These are phyloP conservation scores for Ceriops decandra DNA, from an alignment of 345 rosid species.

Conservation along the genomic window DNA sequence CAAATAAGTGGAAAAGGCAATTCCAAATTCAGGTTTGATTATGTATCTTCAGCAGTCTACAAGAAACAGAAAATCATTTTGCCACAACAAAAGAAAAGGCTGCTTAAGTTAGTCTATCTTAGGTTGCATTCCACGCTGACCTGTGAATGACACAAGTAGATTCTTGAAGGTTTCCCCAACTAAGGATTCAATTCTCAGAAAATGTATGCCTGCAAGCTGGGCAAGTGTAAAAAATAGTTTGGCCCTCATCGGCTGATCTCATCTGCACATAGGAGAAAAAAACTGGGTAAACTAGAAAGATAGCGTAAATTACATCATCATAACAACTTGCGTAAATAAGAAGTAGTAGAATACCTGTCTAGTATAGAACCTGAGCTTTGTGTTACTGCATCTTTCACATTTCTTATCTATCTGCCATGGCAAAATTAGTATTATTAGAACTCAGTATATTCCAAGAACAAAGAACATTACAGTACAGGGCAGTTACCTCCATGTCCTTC, in stretches of 20 bases:
- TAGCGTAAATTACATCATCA: neutral
- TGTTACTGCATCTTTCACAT: slow-evolving; percentile 41
- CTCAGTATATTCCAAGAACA: neutral
- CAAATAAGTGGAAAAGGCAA: no score
- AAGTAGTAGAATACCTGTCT: slow-evolving; percentile 32
- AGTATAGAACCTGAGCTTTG: slow-evolving; percentile 33
- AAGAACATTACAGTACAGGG: neutral
- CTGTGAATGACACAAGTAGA: neutral
- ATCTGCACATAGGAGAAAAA: slow-evolving; percentile 21
- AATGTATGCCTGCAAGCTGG: slow-evolving; percentile 23
- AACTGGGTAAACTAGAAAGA: neutral
- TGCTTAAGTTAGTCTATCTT: neutral
- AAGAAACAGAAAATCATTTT: no score
- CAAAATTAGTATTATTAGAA: slow-evolving; percentile 1
- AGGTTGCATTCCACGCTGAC: no score
- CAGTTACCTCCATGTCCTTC: slow-evolving; percentile 29
- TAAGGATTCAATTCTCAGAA: slow-evolving; percentile 20
- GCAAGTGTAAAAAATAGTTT: slow-evolving; percentile 35
- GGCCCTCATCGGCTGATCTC: slow-evolving; percentile 31
- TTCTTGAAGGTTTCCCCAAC: neutral
- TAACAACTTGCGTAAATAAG: neutral
- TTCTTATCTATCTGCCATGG: slow-evolving; percentile 19
- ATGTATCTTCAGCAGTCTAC: no score
- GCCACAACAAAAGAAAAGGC: no score
- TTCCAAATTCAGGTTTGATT: no score